Evolutionary conservation across 306 rosid genomes (phyloP).

Genomic region (Cicer bijugum): DNA sequence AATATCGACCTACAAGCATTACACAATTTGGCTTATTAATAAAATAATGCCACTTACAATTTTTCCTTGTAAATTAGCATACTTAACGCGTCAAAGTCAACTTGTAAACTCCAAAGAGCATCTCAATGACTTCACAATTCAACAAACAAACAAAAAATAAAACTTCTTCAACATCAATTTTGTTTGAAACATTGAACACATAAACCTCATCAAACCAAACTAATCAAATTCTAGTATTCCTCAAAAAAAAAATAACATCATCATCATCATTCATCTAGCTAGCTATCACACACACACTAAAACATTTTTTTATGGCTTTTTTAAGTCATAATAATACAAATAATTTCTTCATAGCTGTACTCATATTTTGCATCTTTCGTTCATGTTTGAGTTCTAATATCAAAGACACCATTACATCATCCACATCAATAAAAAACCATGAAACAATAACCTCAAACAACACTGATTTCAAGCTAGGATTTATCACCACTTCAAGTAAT

Average conservation of each 20-base stretch:
- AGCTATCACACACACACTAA: no score
- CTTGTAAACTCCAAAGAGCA: neutral
- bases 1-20: neutral
- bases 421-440: conserved; percentile 38
- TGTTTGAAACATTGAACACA: neutral
- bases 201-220: neutral
- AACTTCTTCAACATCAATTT: neutral
- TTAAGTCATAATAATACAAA: neutral
- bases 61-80: neutral
- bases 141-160: neutral
- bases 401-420: conserved; percentile 30
- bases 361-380: conserved; percentile 22
- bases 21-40: conserved; percentile 13
- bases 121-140: conserved; percentile 19
- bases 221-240: neutral
- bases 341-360: neutral
- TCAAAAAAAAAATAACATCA: neutral
- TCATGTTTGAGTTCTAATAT: conserved; percentile 16
- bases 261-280: neutral
- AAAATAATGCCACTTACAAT: neutral
- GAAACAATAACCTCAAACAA: conserved; percentile 38
- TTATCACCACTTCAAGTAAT: conserved; percentile 38
- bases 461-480: conserved; percentile 47
- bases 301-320: conserved; percentile 41
- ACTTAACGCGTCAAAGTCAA: conserved; percentile 41